Conservation (phyloP, 2,329 filamentous ascomycete genomes). For the Colletotrichum liaoningense region DNA sequence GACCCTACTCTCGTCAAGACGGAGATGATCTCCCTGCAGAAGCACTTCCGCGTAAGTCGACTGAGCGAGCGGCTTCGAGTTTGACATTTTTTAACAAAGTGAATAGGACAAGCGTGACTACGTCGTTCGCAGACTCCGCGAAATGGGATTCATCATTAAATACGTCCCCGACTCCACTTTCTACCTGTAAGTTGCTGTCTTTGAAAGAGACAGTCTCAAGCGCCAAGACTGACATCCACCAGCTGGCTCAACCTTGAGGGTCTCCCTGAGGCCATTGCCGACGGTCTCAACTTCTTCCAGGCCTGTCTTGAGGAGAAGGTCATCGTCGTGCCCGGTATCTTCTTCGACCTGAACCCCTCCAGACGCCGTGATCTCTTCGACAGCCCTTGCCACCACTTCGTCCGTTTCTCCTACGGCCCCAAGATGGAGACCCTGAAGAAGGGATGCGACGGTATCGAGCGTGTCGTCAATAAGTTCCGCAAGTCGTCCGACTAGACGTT, state of each 20-base stretch:
- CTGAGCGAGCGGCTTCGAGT: background rate
- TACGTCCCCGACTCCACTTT: constrained; percentile 92
- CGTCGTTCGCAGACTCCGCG: constrained; percentile 80
- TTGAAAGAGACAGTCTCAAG: background rate
- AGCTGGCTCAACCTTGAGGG: constrained; percentile 71
- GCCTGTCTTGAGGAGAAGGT: constrained; percentile 93
- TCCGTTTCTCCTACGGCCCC: constrained; percentile 86
- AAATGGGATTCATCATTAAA: constrained; percentile 89
- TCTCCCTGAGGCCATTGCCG: constrained; percentile 84
- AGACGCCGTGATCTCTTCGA: constrained; percentile 93
- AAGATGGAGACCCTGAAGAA: constrained; percentile 82
- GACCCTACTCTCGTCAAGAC: constrained; percentile 81
- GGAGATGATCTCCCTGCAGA: constrained; percentile 92
- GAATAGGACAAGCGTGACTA: constrained; percentile 88
- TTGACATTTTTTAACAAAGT: constrained; percentile 36
- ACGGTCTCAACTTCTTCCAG: constrained; percentile 97
- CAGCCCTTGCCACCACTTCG: constrained; percentile 92
- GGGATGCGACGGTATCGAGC: constrained; percentile 87
- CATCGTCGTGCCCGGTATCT: constrained; percentile 96
- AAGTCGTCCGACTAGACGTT: constrained; percentile 42
- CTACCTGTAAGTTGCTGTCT: constrained; percentile 74
- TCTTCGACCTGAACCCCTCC: constrained; percentile 95
- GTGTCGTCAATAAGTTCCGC: constrained; percentile 76
- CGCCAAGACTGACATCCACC: constrained; percentile 5
- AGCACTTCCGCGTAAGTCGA: constrained; percentile 76